These are phyloP conservation scores for Sisymbrium irio DNA, from an alignment of 345 rosid species.

Conservation along the genomic window DNA sequence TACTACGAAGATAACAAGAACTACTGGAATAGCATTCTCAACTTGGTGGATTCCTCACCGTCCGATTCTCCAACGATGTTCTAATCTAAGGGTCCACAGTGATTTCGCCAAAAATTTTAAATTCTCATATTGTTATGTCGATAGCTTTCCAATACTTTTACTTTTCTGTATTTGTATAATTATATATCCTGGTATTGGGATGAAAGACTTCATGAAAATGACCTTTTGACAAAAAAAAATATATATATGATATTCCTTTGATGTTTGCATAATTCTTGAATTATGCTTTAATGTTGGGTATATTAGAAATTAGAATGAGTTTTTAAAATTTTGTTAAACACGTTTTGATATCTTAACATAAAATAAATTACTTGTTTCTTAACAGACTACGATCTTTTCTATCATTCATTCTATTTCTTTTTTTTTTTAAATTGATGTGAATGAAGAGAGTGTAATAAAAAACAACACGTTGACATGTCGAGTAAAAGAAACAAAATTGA, in stretches of 20 bases:
- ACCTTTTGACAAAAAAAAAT: neutral
- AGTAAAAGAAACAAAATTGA: constrained; percentile 15
- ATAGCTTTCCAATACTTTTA: constrained; percentile 24
- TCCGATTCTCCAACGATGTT: constrained; percentile 65
- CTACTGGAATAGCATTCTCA: constrained; percentile 94
- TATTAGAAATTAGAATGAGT: neutral
- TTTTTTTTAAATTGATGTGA: neutral
- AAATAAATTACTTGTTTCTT: neutral
- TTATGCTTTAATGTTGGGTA: neutral
- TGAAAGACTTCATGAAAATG: constrained; percentile 7
- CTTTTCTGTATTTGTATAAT: neutral
- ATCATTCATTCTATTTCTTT: neutral
- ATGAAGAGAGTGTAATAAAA: constrained; percentile 16
- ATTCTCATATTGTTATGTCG: constrained; percentile 19
- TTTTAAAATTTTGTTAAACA: neutral
- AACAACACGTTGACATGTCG: constrained; percentile 31
- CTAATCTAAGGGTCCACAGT: constrained; percentile 26
- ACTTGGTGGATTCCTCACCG: constrained; percentile 85
- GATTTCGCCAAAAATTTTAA: neutral
- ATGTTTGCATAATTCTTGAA: constrained; percentile 1
- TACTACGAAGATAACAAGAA: constrained; percentile 83
- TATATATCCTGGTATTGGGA: neutral
- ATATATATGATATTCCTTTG: neutral
- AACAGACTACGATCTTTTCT: no score
- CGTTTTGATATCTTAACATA: neutral